Percentiles rank a stretch among this genome's conserved stretches.
Evolutionary conservation across 306 rosid genomes (phyloP).

Genomic region (Trifolium pratense): DNA sequence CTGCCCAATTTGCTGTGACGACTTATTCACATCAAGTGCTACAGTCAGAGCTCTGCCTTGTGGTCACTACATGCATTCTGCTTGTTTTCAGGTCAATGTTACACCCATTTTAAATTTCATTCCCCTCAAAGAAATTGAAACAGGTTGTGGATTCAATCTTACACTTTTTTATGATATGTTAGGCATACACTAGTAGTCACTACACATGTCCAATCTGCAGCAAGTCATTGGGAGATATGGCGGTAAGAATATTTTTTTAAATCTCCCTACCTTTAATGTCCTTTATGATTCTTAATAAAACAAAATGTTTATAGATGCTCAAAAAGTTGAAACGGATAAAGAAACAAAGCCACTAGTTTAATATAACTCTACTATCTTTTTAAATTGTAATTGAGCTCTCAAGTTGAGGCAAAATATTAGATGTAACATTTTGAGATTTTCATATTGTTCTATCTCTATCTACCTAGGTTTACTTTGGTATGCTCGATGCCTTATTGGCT

Average conservation of each 20-base stretch:
- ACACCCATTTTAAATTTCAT: constrained; percentile 32
- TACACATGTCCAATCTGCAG: constrained; percentile 97
- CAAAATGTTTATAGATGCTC: not conserved
- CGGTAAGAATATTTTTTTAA: constrained; percentile 60
- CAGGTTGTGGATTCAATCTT: constrained; percentile 41
- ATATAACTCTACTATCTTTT: constrained; percentile 12
- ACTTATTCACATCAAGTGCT: constrained; percentile 92
- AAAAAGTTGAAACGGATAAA: constrained; percentile 11
- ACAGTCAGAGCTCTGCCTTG: constrained; percentile 92
- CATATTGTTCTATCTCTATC: constrained; percentile 40
- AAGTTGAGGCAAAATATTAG: constrained; percentile 24
- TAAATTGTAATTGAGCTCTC: not conserved
- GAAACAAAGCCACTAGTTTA: constrained; percentile 17
- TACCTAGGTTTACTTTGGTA: constrained; percentile 91
- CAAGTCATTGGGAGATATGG: constrained; percentile 99
- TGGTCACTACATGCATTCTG: constrained; percentile 99
- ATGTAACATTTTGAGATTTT: constrained; percentile 19
- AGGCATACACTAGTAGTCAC: constrained; percentile 98
- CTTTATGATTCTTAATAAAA: constrained; percentile 26
- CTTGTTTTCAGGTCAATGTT: constrained; percentile 91
- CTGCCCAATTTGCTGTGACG: constrained; percentile 98
- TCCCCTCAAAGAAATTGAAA: not conserved
- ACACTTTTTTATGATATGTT: constrained; percentile 41
- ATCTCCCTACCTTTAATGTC: constrained; percentile 19
- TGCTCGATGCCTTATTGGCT: constrained; percentile 98